phyloP scores from a whole-genome alignment of 1,139 yeast genomes.

The Blastobotrys capitulatus region DNA sequence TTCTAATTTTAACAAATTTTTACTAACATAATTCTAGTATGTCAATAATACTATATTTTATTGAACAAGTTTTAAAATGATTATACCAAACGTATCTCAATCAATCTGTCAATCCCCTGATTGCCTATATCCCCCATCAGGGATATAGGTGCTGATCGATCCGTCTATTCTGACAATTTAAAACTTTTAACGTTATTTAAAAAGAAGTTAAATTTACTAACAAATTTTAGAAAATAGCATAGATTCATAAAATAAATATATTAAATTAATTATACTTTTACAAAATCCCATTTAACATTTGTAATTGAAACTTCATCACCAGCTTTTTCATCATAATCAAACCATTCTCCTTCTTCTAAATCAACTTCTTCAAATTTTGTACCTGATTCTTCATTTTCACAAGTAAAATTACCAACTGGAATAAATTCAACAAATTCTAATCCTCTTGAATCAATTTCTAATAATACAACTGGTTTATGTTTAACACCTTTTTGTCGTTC shows the following conservation, averaged over 20 bases:
- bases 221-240: neutral
- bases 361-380: constrained; percentile 62
- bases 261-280: constrained; percentile 15
- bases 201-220: too few relatives aligned
- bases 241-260: neutral
- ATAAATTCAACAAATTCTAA: constrained; percentile 61
- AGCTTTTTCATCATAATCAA: constrained; percentile 86
- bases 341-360: constrained; percentile 82
- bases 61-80: constrained; percentile 20
- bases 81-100: constrained; percentile 20
- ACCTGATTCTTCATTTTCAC: constrained; percentile 49
- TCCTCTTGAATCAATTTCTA: constrained; percentile 83
- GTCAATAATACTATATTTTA: neutral
- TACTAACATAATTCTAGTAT: constrained; percentile 5
- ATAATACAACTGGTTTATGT: constrained; percentile 37
- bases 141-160: constrained; percentile 3
- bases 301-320: constrained; percentile 76
- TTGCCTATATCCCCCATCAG: neutral
- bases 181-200: too few relatives aligned
- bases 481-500: constrained; percentile 28
- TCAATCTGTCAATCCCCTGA: constrained; percentile 34
- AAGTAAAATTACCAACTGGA: constrained; percentile 51
- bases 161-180: neutral
- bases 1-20: neutral
- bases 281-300: constrained; percentile 59